A percentile compares a stretch with the other conserved stretches of the same genome.
Conservation (phyloP, 2,329 filamentous ascomycete genomes). For the Penicillium capsulatum region DNA sequence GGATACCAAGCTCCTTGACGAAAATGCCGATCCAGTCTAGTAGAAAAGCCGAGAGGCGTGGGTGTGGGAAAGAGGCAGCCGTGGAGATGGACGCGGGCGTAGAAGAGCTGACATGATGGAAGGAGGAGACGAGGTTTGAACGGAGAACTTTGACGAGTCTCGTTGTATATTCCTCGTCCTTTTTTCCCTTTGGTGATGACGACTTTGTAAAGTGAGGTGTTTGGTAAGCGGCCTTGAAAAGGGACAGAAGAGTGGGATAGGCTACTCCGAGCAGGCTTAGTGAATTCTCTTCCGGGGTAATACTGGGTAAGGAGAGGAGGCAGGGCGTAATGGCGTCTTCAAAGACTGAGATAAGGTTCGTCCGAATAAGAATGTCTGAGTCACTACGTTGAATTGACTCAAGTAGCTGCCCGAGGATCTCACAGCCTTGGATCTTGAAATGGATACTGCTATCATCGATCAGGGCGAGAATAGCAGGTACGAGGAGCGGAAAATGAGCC, state of each 20-base stretch:
- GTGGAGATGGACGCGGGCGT: slow-evolving; percentile 41
- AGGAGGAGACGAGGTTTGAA: slow-evolving; percentile 37
- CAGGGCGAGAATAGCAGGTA: slow-evolving; percentile 42
- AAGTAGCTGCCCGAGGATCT: slow-evolving; percentile 35
- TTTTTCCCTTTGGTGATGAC: slow-evolving; percentile 24
- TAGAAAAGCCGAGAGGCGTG: slow-evolving; percentile 48
- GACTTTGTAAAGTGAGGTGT: slow-evolving; percentile 14
- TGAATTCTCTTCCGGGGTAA: slow-evolving; percentile 71
- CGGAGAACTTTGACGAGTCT: slow-evolving; percentile 29
- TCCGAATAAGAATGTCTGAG: slow-evolving; percentile 41
- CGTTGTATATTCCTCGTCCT: slow-evolving; percentile 22
- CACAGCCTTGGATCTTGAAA: slow-evolving; percentile 40
- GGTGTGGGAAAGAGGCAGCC: slow-evolving; percentile 43
- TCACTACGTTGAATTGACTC: slow-evolving; percentile 31
- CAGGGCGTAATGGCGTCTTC: slow-evolving; percentile 53
- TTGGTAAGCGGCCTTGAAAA: slow-evolving; percentile 49
- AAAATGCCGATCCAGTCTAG: slow-evolving; percentile 27
- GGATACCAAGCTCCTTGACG: slow-evolving; percentile 33
- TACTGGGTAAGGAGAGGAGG: slow-evolving; percentile 69
- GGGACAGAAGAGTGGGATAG: slow-evolving; percentile 61
- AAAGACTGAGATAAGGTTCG: slow-evolving; percentile 45
- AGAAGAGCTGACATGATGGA: slow-evolving; percentile 46
- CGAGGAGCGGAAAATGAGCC: slow-evolving; percentile 42
- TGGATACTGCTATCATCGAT: slow-evolving; percentile 40
- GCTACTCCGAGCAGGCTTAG: slow-evolving; percentile 59